Conservation (phyloP, 192 early-diverging fungal species). For the Geranomyces variabilis region DNA sequence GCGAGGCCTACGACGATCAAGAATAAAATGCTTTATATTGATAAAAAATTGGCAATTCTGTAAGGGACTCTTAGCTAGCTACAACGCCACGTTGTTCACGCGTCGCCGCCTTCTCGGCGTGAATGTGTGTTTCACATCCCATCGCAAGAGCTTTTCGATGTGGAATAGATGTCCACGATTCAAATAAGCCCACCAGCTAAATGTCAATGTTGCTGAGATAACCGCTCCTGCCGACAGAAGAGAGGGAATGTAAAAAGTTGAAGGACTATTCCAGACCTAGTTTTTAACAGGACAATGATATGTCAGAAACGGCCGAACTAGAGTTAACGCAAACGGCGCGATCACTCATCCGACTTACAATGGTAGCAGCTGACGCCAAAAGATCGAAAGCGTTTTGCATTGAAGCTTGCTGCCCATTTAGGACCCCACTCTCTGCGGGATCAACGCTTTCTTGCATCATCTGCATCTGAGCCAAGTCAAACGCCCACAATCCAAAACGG, state of each 20-base stretch:
- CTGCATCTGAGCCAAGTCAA: constrained; percentile 53
- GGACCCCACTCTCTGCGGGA: constrained; percentile 29
- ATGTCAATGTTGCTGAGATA: constrained; percentile 33
- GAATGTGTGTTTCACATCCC: neutral
- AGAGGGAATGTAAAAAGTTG: constrained; percentile 40
- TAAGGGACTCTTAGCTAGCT: too few species aligned
- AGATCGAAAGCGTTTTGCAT: constrained; percentile 53
- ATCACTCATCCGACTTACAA: constrained; percentile 23
- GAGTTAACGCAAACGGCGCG: neutral
- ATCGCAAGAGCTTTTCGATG: constrained; percentile 18
- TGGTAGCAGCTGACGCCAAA: constrained; percentile 39
- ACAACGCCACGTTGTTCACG: too few species aligned
- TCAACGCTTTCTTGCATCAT: constrained; percentile 48
- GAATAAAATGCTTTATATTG: too few species aligned
- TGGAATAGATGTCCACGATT: constrained; percentile 40
- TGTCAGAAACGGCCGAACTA: too few species aligned
- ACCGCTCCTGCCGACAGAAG: constrained; percentile 33
- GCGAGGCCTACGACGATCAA: constrained; percentile 26
- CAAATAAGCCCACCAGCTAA: constrained; percentile 22
- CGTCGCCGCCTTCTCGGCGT: too few species aligned
- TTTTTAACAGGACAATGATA: too few species aligned
- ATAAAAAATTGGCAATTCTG: too few species aligned
- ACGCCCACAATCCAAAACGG: constrained; percentile 51
- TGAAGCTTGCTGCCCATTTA: constrained; percentile 43
- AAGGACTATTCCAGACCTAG: constrained; percentile 39